A percentile compares a stretch with the other conserved stretches of the same genome.
Evolutionary conservation across 495 filamentous ascomycete species (phyloP).

Genomic region (Mycothermus thermophilus): DNA sequence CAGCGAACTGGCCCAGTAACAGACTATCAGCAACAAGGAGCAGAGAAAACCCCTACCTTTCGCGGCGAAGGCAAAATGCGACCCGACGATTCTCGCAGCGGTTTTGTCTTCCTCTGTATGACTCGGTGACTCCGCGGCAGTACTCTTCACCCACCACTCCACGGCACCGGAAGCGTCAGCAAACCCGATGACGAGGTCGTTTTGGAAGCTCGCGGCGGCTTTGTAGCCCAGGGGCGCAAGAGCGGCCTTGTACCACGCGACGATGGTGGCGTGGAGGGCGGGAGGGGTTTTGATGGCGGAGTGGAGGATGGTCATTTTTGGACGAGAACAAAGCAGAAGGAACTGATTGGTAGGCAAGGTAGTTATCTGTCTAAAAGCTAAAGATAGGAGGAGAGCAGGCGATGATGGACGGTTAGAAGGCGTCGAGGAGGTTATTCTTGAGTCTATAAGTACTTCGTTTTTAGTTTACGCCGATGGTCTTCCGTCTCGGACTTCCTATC

Average conservation of each 20-base stretch:
- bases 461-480: no score
- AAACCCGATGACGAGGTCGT: conserved; percentile 12
- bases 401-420: no score
- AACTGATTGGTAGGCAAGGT: no score
- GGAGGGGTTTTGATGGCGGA: conserved; percentile 9
- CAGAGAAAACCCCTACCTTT: conserved; percentile 7
- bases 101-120: neutral
- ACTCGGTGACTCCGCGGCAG: neutral
- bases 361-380: no score
- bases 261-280: neutral
- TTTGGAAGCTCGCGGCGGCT: neutral
- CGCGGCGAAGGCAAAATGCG: conserved; percentile 10
- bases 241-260: conserved; percentile 10
- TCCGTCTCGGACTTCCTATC: no score
- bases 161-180: conserved; percentile 1
- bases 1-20: neutral
- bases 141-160: conserved; percentile 11
- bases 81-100: neutral
- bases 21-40: neutral
- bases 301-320: conserved; percentile 17
- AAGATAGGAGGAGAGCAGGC: no score
- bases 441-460: no score
- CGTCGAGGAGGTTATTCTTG: no score
- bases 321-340: no score
- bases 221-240: conserved; percentile 16